Percentiles rank a stretch among this genome's conserved stretches.
Conservation (phyloP, 202 grass and related monocot genomes). For the Schoenoplectus tabernaemontani region DNA sequence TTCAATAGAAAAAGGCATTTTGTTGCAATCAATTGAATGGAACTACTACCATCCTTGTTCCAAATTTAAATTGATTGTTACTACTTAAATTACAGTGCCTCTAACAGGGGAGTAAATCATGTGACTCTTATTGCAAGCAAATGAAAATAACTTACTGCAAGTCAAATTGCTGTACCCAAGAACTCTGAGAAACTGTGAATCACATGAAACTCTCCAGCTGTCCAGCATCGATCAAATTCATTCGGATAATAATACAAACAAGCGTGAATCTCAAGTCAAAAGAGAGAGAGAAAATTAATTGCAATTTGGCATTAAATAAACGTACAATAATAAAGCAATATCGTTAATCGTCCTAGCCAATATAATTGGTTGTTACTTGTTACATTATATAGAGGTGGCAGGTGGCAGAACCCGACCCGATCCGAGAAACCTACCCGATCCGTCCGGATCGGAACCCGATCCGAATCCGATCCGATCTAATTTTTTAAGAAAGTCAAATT, state of each 20-base stretch:
- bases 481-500: too few relatives aligned
- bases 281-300: not conserved
- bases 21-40: too few relatives aligned
- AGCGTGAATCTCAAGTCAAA: not conserved
- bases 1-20: too few relatives aligned
- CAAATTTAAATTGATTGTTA: not conserved
- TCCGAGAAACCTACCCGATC: too few relatives aligned
- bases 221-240: not conserved
- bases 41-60: too few relatives aligned
- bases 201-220: not conserved
- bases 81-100: not conserved
- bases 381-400: too few relatives aligned
- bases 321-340: not conserved
- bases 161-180: not conserved
- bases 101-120: not conserved
- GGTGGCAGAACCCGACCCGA: too few relatives aligned
- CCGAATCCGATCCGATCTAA: too few relatives aligned
- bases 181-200: not conserved
- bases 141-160: not conserved
- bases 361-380: not conserved
- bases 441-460: too few relatives aligned
- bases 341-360: not conserved
- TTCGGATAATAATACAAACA: not conserved
- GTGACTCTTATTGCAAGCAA: constrained; percentile 7
- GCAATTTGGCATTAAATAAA: not conserved